A percentile compares a stretch with the other conserved stretches of the same genome.
Evolutionary conservation across 2,329 filamentous ascomycete species (phyloP).

Genomic region (Aspergillus quadrilineatus): DNA sequence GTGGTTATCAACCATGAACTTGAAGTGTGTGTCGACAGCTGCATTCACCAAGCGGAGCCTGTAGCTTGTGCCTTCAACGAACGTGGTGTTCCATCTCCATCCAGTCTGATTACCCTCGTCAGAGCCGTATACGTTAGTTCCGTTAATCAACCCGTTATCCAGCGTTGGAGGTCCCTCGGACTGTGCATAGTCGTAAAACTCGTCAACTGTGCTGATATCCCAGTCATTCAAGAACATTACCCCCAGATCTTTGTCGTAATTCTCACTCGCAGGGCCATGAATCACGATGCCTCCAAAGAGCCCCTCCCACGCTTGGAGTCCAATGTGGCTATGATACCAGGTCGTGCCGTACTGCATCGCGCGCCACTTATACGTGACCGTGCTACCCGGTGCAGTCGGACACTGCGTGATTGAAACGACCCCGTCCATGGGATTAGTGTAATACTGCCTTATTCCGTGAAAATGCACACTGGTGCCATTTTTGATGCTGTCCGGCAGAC

Average conservation of each 20-base stretch:
- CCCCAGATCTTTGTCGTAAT: constrained; percentile 41
- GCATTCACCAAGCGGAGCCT: constrained; percentile 30
- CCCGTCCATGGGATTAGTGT: constrained; percentile 34
- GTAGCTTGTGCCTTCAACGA: constrained; percentile 38
- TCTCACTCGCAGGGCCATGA: constrained; percentile 39
- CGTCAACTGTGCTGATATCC: constrained; percentile 26
- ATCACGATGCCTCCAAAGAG: constrained; percentile 59
- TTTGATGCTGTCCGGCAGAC: constrained; percentile 36
- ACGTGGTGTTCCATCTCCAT: constrained; percentile 48
- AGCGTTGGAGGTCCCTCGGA: constrained; percentile 28
- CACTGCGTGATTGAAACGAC: constrained; percentile 39
- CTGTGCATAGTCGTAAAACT: constrained; percentile 23
- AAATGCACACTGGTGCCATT: constrained; percentile 33
- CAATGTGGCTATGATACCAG: constrained; percentile 40
- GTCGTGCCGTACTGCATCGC: constrained; percentile 38
- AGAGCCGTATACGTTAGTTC: constrained; percentile 33
- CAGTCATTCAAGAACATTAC: constrained; percentile 38
- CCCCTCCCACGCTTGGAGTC: constrained; percentile 50
- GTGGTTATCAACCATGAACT: constrained; percentile 55
- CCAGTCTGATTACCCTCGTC: constrained; percentile 25
- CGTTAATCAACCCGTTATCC: constrained; percentile 51
- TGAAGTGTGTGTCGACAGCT: constrained; percentile 27
- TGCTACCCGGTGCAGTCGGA: constrained; percentile 34
- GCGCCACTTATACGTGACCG: constrained; percentile 39
- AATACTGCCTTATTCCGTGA: constrained; percentile 36